phyloP scores from a whole-genome alignment of 1,284 basidiomycete species.

The Agaricales sp. region DNA sequence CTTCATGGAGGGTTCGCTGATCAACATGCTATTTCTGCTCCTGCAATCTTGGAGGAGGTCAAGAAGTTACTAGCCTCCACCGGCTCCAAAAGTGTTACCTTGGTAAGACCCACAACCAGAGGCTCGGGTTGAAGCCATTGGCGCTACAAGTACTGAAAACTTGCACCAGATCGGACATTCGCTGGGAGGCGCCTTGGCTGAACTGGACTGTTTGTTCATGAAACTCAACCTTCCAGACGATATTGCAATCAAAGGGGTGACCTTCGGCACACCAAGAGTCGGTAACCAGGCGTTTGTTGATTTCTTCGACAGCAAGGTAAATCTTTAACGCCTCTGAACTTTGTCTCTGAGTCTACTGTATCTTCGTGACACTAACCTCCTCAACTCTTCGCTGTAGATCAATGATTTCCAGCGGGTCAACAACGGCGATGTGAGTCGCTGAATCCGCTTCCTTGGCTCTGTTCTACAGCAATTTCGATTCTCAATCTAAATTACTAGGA shows the following conservation, averaged over 20 bases:
- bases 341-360: neutral
- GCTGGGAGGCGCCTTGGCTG: constrained; percentile 28
- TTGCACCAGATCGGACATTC: constrained; percentile 22
- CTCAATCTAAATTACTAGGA: constrained; percentile 12
- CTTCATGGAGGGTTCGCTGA: constrained; percentile 25
- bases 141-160: neutral
- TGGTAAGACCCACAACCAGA: constrained; percentile 18
- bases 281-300: constrained; percentile 23
- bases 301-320: constrained; percentile 20
- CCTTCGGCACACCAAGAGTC: constrained; percentile 29
- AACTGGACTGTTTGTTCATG: constrained; percentile 27
- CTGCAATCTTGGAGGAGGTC: constrained; percentile 26
- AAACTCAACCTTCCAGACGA: constrained; percentile 23
- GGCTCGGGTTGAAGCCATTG: neutral
- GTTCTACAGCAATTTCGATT: neutral
- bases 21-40: constrained; percentile 25
- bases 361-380: neutral
- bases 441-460: neutral
- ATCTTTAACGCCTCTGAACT: neutral
- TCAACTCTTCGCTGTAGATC: constrained; percentile 17
- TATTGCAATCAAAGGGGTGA: constrained; percentile 24
- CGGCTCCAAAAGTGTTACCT: constrained; percentile 24
- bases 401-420: constrained; percentile 25
- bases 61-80: constrained; percentile 22
- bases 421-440: constrained; percentile 17